These are phyloP conservation scores for Vigna mungo DNA, from an alignment of 306 rosid species.

Conservation along the genomic window DNA sequence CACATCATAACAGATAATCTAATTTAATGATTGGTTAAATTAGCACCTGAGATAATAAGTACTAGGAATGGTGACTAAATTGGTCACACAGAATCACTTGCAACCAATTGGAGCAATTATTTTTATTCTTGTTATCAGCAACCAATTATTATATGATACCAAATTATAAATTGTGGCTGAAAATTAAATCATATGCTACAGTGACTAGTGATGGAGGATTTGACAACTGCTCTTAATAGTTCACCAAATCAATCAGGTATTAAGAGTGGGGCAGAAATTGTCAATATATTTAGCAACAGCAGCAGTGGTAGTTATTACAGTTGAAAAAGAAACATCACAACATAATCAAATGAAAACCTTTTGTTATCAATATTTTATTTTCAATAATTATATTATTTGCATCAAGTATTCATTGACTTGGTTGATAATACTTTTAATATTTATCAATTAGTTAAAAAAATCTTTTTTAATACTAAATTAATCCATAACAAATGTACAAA, in stretches of 20 bases:
- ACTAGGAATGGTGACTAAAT: neutral
- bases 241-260: neutral
- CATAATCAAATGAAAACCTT: neutral
- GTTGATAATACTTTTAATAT: too few species aligned
- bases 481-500: too few species aligned
- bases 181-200: neutral
- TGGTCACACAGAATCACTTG: neutral
- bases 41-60: neutral
- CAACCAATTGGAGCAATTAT: neutral
- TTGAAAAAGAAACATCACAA: neutral
- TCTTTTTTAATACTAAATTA: too few species aligned
- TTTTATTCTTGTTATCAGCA: neutral
- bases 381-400: too few species aligned
- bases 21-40: neutral
- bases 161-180: neutral
- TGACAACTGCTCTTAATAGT: too few species aligned
- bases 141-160: neutral
- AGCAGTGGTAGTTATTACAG: neutral
- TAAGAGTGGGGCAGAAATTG: neutral
- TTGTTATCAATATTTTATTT: too few species aligned
- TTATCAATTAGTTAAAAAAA: too few species aligned
- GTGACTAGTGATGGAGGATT: neutral
- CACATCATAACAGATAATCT: neutral
- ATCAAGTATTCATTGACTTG: too few species aligned
- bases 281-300: neutral